Evolutionary conservation across 2,329 filamentous ascomycete genomes (phyloP).

Genomic region (Colletotrichum musae): DNA sequence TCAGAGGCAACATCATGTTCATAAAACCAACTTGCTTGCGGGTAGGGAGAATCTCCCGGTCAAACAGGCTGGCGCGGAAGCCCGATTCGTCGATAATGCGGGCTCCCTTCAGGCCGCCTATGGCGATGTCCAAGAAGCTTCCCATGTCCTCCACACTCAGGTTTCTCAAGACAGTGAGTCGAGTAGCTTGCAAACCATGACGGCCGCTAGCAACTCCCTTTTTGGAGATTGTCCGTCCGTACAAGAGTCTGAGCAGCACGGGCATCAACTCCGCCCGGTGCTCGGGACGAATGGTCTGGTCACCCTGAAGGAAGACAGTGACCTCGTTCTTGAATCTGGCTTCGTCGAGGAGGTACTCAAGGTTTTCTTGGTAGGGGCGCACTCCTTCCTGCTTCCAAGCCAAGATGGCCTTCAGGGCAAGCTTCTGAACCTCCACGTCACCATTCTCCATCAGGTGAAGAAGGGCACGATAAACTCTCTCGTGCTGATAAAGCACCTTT

Average conservation of each 20-base stretch:
- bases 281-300: slow-evolving; percentile 78
- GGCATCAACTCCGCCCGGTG: slow-evolving; percentile 85
- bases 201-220: slow-evolving; percentile 83
- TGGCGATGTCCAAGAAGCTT: slow-evolving; percentile 86
- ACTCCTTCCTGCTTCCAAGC: slow-evolving; percentile 89
- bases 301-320: slow-evolving; percentile 86
- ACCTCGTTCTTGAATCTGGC: slow-evolving; percentile 93
- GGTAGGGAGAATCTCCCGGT: slow-evolving; percentile 71
- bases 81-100: slow-evolving; percentile 67
- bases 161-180: slow-evolving; percentile 85
- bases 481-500: slow-evolving; percentile 82
- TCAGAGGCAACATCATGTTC: slow-evolving; percentile 90
- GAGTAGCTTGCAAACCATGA: slow-evolving; percentile 84
- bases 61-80: slow-evolving; percentile 67
- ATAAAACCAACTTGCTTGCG: slow-evolving; percentile 92
- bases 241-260: slow-evolving; percentile 87
- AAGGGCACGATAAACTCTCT: slow-evolving; percentile 82
- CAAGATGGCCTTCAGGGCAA: slow-evolving; percentile 85
- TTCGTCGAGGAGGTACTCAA: slow-evolving; percentile 91
- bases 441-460: slow-evolving; percentile 86
- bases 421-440: slow-evolving; percentile 89
- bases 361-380: slow-evolving; percentile 84
- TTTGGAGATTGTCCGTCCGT: slow-evolving; percentile 89
- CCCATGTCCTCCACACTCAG: slow-evolving; percentile 81
- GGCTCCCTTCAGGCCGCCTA: slow-evolving; percentile 77